These are phyloP conservation scores for Solanum boliviense DNA, from an alignment of 257 asterid species.

Conservation along the genomic window DNA sequence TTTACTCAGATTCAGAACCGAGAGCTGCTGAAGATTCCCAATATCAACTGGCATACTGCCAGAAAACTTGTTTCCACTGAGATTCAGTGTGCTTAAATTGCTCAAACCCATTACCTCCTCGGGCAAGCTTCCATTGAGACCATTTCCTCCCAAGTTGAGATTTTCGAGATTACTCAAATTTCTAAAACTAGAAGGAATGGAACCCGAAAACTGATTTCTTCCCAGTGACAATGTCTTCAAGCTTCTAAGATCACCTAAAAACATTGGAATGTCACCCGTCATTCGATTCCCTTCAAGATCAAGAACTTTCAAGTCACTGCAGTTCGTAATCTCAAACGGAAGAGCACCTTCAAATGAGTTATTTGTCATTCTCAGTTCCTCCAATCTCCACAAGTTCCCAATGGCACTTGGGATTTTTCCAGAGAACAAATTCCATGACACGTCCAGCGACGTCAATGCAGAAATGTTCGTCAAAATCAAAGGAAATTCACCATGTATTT, in stretches of 20 bases:
- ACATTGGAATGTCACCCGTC: constrained; percentile 33
- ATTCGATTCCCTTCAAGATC: constrained; percentile 53
- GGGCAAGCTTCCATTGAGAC: constrained; percentile 35
- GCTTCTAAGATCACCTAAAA: constrained; percentile 21
- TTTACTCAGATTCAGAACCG: constrained; percentile 45
- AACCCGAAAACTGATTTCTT: constrained; percentile 39
- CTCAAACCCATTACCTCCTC: constrained; percentile 33
- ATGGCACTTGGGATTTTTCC: constrained; percentile 36
- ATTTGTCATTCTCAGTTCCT: constrained; percentile 42
- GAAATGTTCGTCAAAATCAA: constrained; percentile 19
- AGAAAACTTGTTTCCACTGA: constrained; percentile 43
- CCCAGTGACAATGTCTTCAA: constrained; percentile 37
- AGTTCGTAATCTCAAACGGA: constrained; percentile 32
- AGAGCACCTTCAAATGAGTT: constrained; percentile 39
- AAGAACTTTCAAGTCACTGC: constrained; percentile 33
- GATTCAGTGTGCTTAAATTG: constrained; percentile 39
- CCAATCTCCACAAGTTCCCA: constrained; percentile 35
- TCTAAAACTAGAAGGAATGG: constrained; percentile 30
- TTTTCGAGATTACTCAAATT: constrained; percentile 34
- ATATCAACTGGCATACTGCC: constrained; percentile 41
- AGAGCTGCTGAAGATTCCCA: constrained; percentile 36
- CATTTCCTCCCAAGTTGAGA: constrained; percentile 35
- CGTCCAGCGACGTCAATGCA: constrained; percentile 34
- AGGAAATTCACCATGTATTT: constrained; percentile 31
- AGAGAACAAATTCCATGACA: constrained; percentile 46